Evolutionary conservation across 2,329 filamentous ascomycete genomes (phyloP).

Genomic region (Biscogniauxia mediterranea): DNA sequence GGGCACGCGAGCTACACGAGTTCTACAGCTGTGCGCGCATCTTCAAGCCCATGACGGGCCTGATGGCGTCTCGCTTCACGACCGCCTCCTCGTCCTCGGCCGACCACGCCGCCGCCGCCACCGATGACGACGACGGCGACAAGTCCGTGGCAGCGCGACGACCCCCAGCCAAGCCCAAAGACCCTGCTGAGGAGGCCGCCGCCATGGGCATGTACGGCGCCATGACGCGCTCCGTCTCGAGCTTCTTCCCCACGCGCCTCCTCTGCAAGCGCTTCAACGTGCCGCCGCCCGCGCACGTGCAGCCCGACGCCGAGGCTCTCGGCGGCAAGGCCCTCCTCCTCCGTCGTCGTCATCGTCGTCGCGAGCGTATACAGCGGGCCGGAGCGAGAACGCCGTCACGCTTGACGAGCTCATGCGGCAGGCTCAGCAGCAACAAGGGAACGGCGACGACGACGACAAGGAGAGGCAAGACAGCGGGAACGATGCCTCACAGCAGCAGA

Average conservation of each 20-base stretch:
- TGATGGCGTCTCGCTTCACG: slow-evolving; percentile 93
- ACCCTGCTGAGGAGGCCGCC: slow-evolving; percentile 83
- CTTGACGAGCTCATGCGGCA: slow-evolving; percentile 32
- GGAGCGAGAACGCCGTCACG: slow-evolving; percentile 26
- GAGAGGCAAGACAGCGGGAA: not conserved
- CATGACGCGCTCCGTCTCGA: slow-evolving; percentile 70
- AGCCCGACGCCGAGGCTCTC: slow-evolving; percentile 43
- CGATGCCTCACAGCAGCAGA: slow-evolving; percentile 1
- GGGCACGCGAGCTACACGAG: slow-evolving; percentile 74
- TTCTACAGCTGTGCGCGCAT: slow-evolving; percentile 66
- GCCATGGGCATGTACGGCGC: slow-evolving; percentile 89
- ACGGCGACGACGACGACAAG: not conserved
- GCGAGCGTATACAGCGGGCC: not conserved
- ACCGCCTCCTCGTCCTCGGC: slow-evolving; percentile 47
- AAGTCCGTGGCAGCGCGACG: slow-evolving; percentile 38
- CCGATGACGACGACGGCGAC: slow-evolving; percentile 3
- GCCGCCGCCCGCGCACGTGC: slow-evolving; percentile 68
- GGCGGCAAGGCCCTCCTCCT: too few relatives aligned
- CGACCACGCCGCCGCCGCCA: too few relatives aligned
- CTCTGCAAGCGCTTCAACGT: slow-evolving; percentile 96
- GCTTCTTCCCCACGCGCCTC: slow-evolving; percentile 78
- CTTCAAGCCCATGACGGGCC: slow-evolving; percentile 87
- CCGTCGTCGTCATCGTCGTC: too few relatives aligned
- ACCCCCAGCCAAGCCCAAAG: slow-evolving; percentile 56
- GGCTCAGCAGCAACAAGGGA: slow-evolving; percentile 20